A percentile compares a stretch with the other conserved stretches of the same genome.
These are phyloP conservation scores for Penicillium goetzii DNA, from an alignment of 495 filamentous ascomycete genomes.

Conservation along the genomic window DNA sequence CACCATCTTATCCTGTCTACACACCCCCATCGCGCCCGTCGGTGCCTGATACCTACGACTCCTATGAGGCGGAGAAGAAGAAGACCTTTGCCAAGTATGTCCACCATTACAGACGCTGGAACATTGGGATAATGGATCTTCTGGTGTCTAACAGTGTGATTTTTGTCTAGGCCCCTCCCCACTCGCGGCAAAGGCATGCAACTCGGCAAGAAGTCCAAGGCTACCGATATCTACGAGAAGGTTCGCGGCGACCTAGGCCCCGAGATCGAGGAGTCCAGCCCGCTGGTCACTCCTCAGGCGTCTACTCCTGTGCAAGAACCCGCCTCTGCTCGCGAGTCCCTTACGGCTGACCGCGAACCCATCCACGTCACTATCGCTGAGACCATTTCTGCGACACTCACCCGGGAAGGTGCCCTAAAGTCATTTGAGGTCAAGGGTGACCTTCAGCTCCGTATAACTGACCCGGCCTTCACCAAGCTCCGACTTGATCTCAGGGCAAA, in stretches of 20 bases:
- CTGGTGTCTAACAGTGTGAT: conserved; percentile 18
- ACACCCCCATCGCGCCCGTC: conserved; percentile 75
- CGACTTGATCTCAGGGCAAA: conserved; percentile 78
- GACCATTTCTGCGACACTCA: conserved; percentile 81
- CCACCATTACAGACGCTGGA: neutral
- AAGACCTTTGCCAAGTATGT: conserved; percentile 74
- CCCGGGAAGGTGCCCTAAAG: conserved; percentile 81
- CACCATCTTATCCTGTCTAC: conserved; percentile 85
- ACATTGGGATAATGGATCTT: neutral
- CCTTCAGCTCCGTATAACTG: conserved; percentile 83
- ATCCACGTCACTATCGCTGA: conserved; percentile 87
- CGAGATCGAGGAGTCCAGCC: conserved; percentile 74
- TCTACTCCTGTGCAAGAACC: conserved; percentile 58
- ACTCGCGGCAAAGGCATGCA: conserved; percentile 97
- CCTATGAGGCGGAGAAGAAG: conserved; percentile 96
- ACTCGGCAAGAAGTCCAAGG: conserved; percentile 96
- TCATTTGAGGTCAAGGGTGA: conserved; percentile 88
- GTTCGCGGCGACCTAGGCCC: conserved; percentile 87
- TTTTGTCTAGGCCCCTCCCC: conserved; percentile 57
- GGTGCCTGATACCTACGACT: conserved; percentile 82
- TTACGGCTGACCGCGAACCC: conserved; percentile 72
- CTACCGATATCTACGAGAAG: conserved; percentile 92
- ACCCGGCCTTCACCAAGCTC: conserved; percentile 83
- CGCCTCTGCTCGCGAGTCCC: conserved; percentile 61
- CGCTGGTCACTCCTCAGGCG: conserved; percentile 69